These are phyloP conservation scores for Fusarium domesticum DNA, from an alignment of 2,329 filamentous ascomycete genomes.

Conservation along the genomic window DNA sequence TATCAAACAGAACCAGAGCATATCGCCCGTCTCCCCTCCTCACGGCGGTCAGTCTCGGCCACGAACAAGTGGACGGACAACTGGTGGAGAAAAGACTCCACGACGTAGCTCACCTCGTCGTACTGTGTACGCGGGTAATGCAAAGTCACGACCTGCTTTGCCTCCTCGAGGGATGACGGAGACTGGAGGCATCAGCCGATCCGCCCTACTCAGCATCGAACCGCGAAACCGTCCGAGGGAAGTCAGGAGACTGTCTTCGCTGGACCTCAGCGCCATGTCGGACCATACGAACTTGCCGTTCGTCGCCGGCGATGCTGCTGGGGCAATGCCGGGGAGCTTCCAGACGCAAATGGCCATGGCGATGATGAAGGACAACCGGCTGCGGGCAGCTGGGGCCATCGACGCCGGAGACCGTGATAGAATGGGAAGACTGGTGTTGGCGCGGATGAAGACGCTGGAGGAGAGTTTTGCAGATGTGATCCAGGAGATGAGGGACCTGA, in stretches of 20 bases:
- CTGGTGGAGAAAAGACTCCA: slow-evolving; percentile 38
- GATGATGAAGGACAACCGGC: slow-evolving; percentile 54
- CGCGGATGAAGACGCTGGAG: slow-evolving; percentile 89
- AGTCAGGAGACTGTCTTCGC: slow-evolving; percentile 54
- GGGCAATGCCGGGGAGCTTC: slow-evolving; percentile 70
- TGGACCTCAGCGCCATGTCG: slow-evolving; percentile 71
- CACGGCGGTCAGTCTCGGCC: slow-evolving; percentile 33
- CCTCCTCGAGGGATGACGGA: slow-evolving; percentile 40
- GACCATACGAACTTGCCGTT: slow-evolving; percentile 60
- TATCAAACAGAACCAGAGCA: slow-evolving; percentile 35
- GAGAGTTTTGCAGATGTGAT: slow-evolving; percentile 88
- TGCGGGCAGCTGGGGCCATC: slow-evolving; percentile 43
- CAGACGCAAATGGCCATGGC: slow-evolving; percentile 77
- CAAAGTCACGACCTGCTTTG: slow-evolving; percentile 56
- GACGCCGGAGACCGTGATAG: slow-evolving; percentile 55
- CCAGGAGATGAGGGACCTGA: slow-evolving; percentile 69
- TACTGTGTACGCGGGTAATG: slow-evolving; percentile 42
- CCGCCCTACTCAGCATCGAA: slow-evolving; percentile 52
- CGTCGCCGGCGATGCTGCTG: slow-evolving; percentile 58
- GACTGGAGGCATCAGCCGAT: slow-evolving; percentile 36
- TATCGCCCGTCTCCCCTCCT: slow-evolving; percentile 44
- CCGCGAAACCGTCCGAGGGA: slow-evolving; percentile 40
- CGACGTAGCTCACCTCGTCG: slow-evolving; percentile 48
- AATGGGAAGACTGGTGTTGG: slow-evolving; percentile 77
- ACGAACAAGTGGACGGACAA: slow-evolving; percentile 36